Evolutionary conservation across 805 yeast species (phyloP), one percentile per base, ranked within the genome.

Genomic region (Candida quercuum): DNA sequence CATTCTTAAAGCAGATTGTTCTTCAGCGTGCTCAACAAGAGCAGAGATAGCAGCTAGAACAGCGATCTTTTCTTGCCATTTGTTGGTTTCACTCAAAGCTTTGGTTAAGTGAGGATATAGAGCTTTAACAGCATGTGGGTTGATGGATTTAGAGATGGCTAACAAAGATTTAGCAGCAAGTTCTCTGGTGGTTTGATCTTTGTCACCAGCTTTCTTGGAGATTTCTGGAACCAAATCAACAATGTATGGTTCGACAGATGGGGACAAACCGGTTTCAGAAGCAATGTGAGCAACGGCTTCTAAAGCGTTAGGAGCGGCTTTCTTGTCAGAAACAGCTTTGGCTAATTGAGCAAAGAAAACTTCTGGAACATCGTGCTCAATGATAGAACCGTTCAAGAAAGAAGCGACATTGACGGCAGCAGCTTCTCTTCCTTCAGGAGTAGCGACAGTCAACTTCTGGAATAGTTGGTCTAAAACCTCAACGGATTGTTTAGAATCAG

Each of bases 21-120:
- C 84, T 71, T 89, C 91, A 57, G 99, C 96, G 55, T 87, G 76
- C 64, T 86, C 95, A 57, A 93, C 99, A 61, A 91, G 75, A 54
- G 78, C 78, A 51, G 95, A 69, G 61, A 93, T 73, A 59, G 95
- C 84, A 63, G 77, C 78, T 66, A 93, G 76, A 58, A 89, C 73
- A 55, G 96, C 85, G 60, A 82, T 83, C 82, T 93, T 93, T 78
- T 91, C 98, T 60, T 89, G 89, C 99, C 99, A 93, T 75, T 93
- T 93, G 76, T 82, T 77, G 58, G 93, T 77, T 61, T 69, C 55
- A 40, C 74, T 61, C 59, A 93, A 75, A 67, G 82, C 69, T 46
- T 66, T 64, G 55, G 86, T 74, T 60, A 93, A 69, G 62, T 74
- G 76, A 54, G 97, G 96, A 63, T 93, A 77, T 59, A 89, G 61